phyloP scores from a whole-genome alignment of 2,329 filamentous ascomycete genomes.

The Nectriaceae sp. region DNA sequence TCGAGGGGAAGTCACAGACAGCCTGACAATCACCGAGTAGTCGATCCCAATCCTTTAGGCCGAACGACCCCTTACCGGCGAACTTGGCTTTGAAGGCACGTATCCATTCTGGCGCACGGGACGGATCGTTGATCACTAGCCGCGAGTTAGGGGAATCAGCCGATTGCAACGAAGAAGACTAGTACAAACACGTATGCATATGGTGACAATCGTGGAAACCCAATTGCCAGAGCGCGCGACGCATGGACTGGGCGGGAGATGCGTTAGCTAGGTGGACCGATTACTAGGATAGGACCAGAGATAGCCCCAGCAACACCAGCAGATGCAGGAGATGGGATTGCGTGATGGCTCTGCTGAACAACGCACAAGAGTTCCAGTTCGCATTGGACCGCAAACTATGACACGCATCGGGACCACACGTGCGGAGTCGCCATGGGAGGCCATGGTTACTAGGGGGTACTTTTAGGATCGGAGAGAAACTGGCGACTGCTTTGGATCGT shows the following conservation, averaged over 20 bases:
- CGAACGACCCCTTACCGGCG: conserved; percentile 31
- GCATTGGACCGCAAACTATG: conserved; percentile 41
- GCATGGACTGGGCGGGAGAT: conserved; percentile 31
- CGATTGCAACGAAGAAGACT: no score
- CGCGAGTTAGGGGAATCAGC: no score
- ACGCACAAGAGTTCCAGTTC: conserved; percentile 40
- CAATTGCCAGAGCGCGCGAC: conserved; percentile 35
- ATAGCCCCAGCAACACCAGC: no score
- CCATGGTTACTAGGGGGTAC: no score
- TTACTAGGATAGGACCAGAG: no score
- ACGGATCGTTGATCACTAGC: conserved; percentile 29
- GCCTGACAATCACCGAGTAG: conserved; percentile 50
- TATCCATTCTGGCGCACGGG: conserved; percentile 31
- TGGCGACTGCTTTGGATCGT: no score
- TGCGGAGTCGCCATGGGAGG: no score
- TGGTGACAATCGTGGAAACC: conserved; percentile 41
- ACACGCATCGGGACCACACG: conserved; percentile 42
- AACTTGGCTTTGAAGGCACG: conserved; percentile 36
- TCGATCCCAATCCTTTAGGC: conserved; percentile 46
- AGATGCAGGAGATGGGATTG: conserved; percentile 1
- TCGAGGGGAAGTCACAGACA: conserved; percentile 57
- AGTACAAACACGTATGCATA: conserved; percentile 36
- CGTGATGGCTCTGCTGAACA: conserved; percentile 5
- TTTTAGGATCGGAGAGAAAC: no score
- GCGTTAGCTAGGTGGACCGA: no score